Conservation (phyloP, 2,329 filamentous ascomycete species). For the Ophiostoma angusticollis region DNA sequence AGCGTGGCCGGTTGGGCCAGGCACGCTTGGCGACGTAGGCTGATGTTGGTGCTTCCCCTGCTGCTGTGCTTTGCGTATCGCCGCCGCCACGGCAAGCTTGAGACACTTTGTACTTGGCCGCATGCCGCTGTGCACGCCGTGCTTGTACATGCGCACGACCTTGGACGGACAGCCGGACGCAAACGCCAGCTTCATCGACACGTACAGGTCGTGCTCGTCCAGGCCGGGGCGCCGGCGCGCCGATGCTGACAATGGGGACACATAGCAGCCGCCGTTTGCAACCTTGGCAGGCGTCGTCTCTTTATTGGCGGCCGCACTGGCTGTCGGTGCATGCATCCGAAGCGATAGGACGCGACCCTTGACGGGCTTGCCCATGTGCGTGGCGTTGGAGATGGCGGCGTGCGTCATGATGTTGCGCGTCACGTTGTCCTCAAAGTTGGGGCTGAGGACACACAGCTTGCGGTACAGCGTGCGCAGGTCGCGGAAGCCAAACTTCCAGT, state of each 20-base stretch:
- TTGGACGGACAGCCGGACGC: constrained; percentile 19
- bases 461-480: constrained; percentile 24
- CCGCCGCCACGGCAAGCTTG: constrained; percentile 33
- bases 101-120: constrained; percentile 29
- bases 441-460: constrained; percentile 22
- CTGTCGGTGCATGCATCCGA: constrained; percentile 9
- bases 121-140: constrained; percentile 23
- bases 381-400: constrained; percentile 22
- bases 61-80: constrained; percentile 21
- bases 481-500: constrained; percentile 26
- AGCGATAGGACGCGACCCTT: constrained; percentile 17
- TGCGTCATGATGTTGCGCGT: constrained; percentile 27
- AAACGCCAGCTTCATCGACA: constrained; percentile 30
- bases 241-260: constrained; percentile 13
- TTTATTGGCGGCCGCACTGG: neutral
- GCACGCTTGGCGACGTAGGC: too few relatives aligned
- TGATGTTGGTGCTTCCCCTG: constrained; percentile 1
- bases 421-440: constrained; percentile 23
- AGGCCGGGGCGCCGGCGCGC: constrained; percentile 13
- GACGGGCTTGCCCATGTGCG: constrained; percentile 11
- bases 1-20: too few relatives aligned
- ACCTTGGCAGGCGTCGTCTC: neutral
- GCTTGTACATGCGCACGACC: constrained; percentile 27
- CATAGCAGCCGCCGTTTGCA: constrained; percentile 3
- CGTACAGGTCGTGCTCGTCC: constrained; percentile 22